Evolutionary conservation across 208 protist genomes (phyloP).

Genomic region (Endotrypanum monterogeii): DNA sequence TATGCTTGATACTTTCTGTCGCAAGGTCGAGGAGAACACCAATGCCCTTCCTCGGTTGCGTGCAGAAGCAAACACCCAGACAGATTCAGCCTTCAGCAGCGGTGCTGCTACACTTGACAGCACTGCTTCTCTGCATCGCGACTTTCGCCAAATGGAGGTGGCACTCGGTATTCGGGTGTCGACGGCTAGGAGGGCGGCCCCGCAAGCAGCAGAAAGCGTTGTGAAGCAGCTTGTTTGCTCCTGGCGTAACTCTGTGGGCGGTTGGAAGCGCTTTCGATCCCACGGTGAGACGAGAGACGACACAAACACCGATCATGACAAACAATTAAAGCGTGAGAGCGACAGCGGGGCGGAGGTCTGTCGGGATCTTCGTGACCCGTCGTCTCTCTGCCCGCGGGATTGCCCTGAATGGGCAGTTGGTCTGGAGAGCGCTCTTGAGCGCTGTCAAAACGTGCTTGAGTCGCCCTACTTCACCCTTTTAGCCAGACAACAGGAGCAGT

Average conservation of each 20-base stretch:
- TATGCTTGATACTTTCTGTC: neutral
- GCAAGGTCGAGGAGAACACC: neutral
- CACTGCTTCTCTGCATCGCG: neutral
- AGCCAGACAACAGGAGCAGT: neutral
- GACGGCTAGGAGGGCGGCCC: neutral
- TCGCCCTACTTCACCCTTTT: slow-evolving; percentile 1
- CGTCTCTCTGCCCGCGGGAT: neutral
- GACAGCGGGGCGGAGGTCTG: neutral
- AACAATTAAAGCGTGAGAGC: slow-evolving; percentile 15
- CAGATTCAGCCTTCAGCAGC: neutral
- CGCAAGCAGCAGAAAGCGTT: neutral
- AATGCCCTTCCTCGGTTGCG: neutral
- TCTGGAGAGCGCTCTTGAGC: slow-evolving; percentile 4
- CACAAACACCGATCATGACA: neutral
- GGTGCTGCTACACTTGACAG: neutral
- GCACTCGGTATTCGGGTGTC: slow-evolving; percentile 17
- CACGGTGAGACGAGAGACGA: neutral
- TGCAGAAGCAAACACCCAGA: slow-evolving; percentile 16
- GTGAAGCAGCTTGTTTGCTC: slow-evolving; percentile 1
- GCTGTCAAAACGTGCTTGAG: slow-evolving; percentile 7
- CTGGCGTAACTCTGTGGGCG: slow-evolving; percentile 8
- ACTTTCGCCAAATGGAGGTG: slow-evolving; percentile 13
- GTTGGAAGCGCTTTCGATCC: slow-evolving; percentile 16
- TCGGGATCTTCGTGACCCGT: neutral
- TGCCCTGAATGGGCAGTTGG: slow-evolving; percentile 12